phyloP scores from a whole-genome alignment of 345 rosid genomes.

The Pseudoturritis turrita region DNA sequence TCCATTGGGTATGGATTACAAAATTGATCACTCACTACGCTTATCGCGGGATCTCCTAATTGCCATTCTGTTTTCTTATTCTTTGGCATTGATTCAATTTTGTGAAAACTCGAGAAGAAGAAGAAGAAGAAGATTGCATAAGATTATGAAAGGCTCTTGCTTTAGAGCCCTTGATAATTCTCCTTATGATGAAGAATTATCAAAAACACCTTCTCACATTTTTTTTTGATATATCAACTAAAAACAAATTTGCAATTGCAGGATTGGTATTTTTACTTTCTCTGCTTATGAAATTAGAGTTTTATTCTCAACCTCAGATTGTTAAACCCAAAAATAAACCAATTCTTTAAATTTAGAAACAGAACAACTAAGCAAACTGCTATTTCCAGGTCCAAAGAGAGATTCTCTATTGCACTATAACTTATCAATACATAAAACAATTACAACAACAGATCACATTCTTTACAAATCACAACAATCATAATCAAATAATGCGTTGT shows the following conservation, averaged over 20 bases:
- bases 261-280: conserved; percentile 8
- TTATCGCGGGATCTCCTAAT: conserved; percentile 39
- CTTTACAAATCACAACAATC: background rate
- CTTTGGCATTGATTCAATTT: conserved; percentile 28
- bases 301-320: conserved; percentile 8
- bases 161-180: conserved; percentile 25
- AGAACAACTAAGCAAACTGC: conserved; percentile 11
- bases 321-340: conserved; percentile 28
- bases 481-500: background rate
- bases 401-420: background rate
- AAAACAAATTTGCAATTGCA: background rate
- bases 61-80: conserved; percentile 30
- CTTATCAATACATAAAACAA: background rate
- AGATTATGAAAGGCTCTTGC: conserved; percentile 28
- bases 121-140: background rate
- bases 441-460: conserved; percentile 10
- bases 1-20: conserved; percentile 62
- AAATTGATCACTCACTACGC: conserved; percentile 50
- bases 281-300: conserved; percentile 2
- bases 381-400: conserved; percentile 3
- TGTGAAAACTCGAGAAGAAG: background rate
- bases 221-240: conserved; percentile 12
- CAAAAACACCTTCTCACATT: conserved; percentile 14
- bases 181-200: conserved; percentile 18
- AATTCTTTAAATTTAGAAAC: conserved; percentile 17